A percentile compares a stretch with the other conserved stretches of the same genome.
Evolutionary conservation across 1,284 basidiomycete species (phyloP).

Genomic region (Mycena citricolor): DNA sequence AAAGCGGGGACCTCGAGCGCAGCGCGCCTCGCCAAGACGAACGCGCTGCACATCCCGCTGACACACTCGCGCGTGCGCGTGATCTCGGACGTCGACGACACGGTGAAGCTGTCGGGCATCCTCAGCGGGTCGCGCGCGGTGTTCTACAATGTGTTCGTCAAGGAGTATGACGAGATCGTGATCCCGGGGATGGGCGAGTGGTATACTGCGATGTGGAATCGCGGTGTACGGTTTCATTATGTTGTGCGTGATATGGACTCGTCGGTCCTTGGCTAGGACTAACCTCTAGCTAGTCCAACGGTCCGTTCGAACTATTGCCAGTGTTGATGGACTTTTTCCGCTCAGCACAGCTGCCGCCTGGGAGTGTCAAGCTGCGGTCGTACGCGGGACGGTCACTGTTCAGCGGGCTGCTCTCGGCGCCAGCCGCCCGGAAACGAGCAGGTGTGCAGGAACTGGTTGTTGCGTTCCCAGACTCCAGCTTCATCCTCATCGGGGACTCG

Average conservation of each 20-base stretch:
- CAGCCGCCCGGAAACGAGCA: constrained; percentile 76
- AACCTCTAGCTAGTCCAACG: constrained; percentile 72
- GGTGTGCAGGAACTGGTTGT: constrained; percentile 80
- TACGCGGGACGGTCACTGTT: constrained; percentile 83
- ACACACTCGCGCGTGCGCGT: constrained; percentile 66
- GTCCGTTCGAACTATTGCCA: constrained; percentile 83
- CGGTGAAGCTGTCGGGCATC: constrained; percentile 81
- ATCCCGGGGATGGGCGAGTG: constrained; percentile 87
- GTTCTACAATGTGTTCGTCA: constrained; percentile 79
- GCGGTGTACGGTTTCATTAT: constrained; percentile 80
- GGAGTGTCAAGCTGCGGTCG: constrained; percentile 69
- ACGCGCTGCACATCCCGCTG: constrained; percentile 46
- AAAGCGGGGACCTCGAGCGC: constrained; percentile 22
- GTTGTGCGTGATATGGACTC: constrained; percentile 56
- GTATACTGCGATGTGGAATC: constrained; percentile 69
- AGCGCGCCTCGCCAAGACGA: constrained; percentile 25
- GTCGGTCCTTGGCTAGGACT: constrained; percentile 23
- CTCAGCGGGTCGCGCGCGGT: constrained; percentile 70
- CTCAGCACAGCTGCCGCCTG: constrained; percentile 65
- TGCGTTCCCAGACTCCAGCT: constrained; percentile 70
- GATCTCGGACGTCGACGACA: constrained; percentile 95
- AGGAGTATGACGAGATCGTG: constrained; percentile 71
- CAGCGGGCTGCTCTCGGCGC: constrained; percentile 70
- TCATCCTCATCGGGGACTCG: constrained; percentile 84
- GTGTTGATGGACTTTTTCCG: constrained; percentile 79